phyloP scores from a whole-genome alignment of 768 basidiomycete genomes.

The Pholiota microspora region DNA sequence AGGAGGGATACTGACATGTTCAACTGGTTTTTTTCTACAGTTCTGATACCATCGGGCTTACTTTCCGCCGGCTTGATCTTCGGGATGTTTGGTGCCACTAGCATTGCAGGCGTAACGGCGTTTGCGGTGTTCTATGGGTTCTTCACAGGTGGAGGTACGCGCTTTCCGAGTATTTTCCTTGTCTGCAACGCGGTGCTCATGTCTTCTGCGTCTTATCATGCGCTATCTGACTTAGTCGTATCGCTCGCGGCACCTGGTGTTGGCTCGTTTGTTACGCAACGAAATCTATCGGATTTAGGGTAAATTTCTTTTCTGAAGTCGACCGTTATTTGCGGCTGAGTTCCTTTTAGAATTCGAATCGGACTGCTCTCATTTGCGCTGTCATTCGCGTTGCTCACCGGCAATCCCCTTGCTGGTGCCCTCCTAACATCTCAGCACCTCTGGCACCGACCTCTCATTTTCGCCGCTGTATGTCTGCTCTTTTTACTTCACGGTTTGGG shows the following conservation, averaged over 20 bases:
- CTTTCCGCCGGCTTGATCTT: slow-evolving; percentile 45
- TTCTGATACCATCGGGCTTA: slow-evolving; percentile 40
- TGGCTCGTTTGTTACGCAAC: slow-evolving; percentile 34
- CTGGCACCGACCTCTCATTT: slow-evolving; percentile 43
- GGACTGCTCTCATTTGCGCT: slow-evolving; percentile 43
- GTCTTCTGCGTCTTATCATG: background rate
- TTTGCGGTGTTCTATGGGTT: slow-evolving; percentile 54
- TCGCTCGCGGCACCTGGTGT: slow-evolving; percentile 38
- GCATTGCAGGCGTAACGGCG: slow-evolving; percentile 35
- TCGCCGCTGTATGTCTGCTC: slow-evolving; percentile 36
- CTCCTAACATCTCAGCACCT: slow-evolving; percentile 37
- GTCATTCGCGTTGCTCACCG: slow-evolving; percentile 44
- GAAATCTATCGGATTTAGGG: slow-evolving; percentile 46
- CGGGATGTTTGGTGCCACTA: slow-evolving; percentile 48
- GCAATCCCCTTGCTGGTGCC: slow-evolving; percentile 53
- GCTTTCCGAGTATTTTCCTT: slow-evolving; percentile 1
- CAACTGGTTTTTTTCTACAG: slow-evolving; percentile 19
- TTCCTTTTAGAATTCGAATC: slow-evolving; percentile 36
- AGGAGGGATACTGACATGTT: background rate
- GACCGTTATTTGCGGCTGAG: background rate
- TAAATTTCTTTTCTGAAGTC: slow-evolving; percentile 18
- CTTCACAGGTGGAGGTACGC: slow-evolving; percentile 52
- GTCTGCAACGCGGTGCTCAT: background rate
- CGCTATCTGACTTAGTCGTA: slow-evolving; percentile 28
- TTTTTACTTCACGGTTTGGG: background rate